These are phyloP conservation scores for Coemansia sp. DNA, from an alignment of 192 early-diverging fungal species.

Conservation along the genomic window DNA sequence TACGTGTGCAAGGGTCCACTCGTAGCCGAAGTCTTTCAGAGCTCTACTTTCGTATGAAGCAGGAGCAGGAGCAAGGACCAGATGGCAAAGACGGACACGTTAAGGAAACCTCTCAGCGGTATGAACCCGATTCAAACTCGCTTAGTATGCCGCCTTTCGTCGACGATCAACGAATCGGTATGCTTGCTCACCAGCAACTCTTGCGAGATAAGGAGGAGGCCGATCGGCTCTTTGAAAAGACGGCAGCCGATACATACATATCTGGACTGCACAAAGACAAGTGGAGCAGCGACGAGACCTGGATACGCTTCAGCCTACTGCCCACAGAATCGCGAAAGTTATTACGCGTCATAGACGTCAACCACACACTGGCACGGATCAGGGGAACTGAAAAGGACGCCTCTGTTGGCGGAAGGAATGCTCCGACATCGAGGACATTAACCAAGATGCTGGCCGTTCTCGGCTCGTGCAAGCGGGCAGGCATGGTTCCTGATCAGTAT, in stretches of 20 bases:
- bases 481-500: constrained; percentile 32
- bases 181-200: not conserved
- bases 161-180: not conserved
- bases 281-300: constrained; percentile 42
- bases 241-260: constrained; percentile 16
- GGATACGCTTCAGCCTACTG: constrained; percentile 28
- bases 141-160: not conserved
- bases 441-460: constrained; percentile 34
- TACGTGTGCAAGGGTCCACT: not conserved
- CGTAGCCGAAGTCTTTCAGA: constrained; percentile 27
- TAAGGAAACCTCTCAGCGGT: not conserved
- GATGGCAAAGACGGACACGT: constrained; percentile 2
- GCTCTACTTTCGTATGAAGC: constrained; percentile 24
- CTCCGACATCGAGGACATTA: constrained; percentile 25
- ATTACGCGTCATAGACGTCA: constrained; percentile 42
- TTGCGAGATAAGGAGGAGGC: constrained; percentile 4
- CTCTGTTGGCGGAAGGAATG: not conserved
- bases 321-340: constrained; percentile 15
- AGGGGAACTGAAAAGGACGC: constrained; percentile 9
- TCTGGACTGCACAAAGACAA: constrained; percentile 22
- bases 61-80: not conserved
- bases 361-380: constrained; percentile 39
- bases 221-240: constrained; percentile 6
- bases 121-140: not conserved
- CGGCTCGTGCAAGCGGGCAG: constrained; percentile 9